Evolutionary conservation across 108 stramenopile species (phyloP).

Genomic region (Epipyxis sp.): DNA sequence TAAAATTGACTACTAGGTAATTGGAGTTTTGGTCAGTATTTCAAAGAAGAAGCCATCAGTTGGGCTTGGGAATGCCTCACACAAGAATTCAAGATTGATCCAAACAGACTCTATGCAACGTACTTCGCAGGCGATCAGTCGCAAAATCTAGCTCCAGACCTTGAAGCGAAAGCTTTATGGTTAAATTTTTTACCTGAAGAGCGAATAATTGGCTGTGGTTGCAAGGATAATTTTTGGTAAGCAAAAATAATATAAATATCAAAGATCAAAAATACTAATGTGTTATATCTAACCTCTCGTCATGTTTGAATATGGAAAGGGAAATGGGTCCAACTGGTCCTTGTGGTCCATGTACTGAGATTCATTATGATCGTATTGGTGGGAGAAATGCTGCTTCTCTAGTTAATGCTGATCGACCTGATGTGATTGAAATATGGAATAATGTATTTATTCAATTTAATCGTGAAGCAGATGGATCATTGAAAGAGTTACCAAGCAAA

Average conservation of each 20-base stretch:
- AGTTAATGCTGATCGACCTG: conserved; percentile 92
- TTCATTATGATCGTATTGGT: conserved; percentile 98
- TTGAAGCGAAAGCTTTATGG: conserved; percentile 85
- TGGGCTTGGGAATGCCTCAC: conserved; percentile 95
- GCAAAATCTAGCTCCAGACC: conserved; percentile 73
- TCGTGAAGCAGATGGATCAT: conserved; percentile 78
- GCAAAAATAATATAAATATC: not conserved
- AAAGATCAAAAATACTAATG: no score
- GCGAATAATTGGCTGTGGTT: conserved; percentile 83
- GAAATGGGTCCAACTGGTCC: conserved; percentile 99
- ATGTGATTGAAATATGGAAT: conserved; percentile 93
- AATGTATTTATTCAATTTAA: conserved; percentile 99
- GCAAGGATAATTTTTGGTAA: conserved; percentile 86
- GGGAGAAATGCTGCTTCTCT: conserved; percentile 83
- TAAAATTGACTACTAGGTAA: no score
- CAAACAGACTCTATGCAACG: conserved; percentile 83
- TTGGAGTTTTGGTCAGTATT: conserved; percentile 90
- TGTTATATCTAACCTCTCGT: no score
- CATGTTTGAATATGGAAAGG: conserved; percentile 40
- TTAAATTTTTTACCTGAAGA: conserved; percentile 79
- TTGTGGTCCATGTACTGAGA: conserved; percentile 96
- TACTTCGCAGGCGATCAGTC: conserved; percentile 95
- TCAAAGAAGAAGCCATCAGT: conserved; percentile 93
- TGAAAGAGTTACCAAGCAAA: conserved; percentile 79
- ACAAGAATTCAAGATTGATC: conserved; percentile 75